Percentiles rank a stretch among this genome's conserved stretches.
Conservation (phyloP, 352 stramenopile species). For the Phytophthora syringae region DNA sequence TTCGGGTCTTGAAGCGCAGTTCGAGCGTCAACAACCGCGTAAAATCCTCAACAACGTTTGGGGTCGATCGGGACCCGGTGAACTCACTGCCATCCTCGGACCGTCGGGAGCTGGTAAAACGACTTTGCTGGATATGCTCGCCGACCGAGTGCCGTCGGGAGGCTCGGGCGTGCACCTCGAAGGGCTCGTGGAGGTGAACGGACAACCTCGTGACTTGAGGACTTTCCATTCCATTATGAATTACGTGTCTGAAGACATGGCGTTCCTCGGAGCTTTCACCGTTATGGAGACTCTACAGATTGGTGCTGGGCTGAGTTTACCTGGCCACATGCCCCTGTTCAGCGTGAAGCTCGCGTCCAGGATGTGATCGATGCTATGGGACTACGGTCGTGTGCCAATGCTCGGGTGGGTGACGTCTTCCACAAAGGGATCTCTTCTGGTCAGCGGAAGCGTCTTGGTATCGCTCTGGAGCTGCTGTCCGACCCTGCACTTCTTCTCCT, state of each 20-base stretch:
- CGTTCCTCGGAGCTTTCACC: slow-evolving; percentile 73
- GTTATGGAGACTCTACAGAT: slow-evolving; percentile 82
- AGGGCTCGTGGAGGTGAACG: slow-evolving; percentile 69
- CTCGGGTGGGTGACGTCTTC: slow-evolving; percentile 86
- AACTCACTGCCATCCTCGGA: slow-evolving; percentile 77
- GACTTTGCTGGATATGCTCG: slow-evolving; percentile 73
- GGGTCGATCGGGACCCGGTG: slow-evolving; percentile 62
- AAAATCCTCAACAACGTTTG: slow-evolving; percentile 76
- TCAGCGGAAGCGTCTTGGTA: slow-evolving; percentile 93
- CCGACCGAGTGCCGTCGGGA: slow-evolving; percentile 51
- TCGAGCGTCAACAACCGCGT: slow-evolving; percentile 42
- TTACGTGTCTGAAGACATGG: slow-evolving; percentile 77
- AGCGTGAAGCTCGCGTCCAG: slow-evolving; percentile 65
- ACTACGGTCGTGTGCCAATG: slow-evolving; percentile 61
- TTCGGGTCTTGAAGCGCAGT: slow-evolving; percentile 36
- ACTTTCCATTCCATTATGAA: slow-evolving; percentile 67
- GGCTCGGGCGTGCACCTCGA: slow-evolving; percentile 43
- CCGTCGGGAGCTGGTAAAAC: slow-evolving; percentile 74
- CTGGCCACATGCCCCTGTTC: slow-evolving; percentile 53
- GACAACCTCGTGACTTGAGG: slow-evolving; percentile 44
- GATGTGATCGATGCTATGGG: slow-evolving; percentile 80
- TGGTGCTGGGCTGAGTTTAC: slow-evolving; percentile 61
- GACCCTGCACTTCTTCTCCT: slow-evolving; percentile 96
- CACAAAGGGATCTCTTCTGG: slow-evolving; percentile 87
- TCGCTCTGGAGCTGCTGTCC: slow-evolving; percentile 94